Percentiles rank a stretch among this genome's conserved stretches.
Conservation (phyloP, 169 alveolate species). For the Cryptosporidium ryanae region DNA sequence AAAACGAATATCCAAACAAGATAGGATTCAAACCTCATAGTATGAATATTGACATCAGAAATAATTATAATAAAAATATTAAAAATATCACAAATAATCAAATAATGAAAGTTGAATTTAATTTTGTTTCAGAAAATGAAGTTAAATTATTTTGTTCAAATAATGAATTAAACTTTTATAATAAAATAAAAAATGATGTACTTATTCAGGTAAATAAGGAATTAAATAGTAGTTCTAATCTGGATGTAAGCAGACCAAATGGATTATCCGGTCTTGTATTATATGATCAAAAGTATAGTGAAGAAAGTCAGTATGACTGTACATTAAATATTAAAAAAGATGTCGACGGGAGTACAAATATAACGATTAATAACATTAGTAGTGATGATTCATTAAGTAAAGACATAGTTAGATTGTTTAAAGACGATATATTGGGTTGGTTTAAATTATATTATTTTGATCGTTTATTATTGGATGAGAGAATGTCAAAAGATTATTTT, state of each 20-base stretch:
- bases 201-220: background rate
- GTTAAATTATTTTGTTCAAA: constrained; percentile 1
- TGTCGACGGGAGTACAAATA: background rate
- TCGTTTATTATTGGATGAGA: background rate
- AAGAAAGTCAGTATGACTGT: constrained; percentile 5
- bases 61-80: too few species aligned
- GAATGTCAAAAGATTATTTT: background rate
- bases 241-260: constrained; percentile 12
- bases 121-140: background rate
- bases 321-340: background rate
- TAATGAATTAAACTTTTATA: constrained; percentile 14
- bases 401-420: background rate
- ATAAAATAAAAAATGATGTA: background rate
- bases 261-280: constrained; percentile 29
- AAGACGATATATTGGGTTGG: background rate
- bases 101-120: too few species aligned
- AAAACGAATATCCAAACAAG: constrained; percentile 20
- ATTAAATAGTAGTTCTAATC: too few species aligned
- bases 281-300: constrained; percentile 16
- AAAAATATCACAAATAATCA: too few species aligned
- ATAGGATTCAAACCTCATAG: constrained; percentile 30
- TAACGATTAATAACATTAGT: background rate
- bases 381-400: background rate
- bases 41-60: too few species aligned
- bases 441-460: background rate